Base-by-base conservation (phyloP, 2,329 filamentous ascomycete species). In the Fusarium miscanthi region DNA sequence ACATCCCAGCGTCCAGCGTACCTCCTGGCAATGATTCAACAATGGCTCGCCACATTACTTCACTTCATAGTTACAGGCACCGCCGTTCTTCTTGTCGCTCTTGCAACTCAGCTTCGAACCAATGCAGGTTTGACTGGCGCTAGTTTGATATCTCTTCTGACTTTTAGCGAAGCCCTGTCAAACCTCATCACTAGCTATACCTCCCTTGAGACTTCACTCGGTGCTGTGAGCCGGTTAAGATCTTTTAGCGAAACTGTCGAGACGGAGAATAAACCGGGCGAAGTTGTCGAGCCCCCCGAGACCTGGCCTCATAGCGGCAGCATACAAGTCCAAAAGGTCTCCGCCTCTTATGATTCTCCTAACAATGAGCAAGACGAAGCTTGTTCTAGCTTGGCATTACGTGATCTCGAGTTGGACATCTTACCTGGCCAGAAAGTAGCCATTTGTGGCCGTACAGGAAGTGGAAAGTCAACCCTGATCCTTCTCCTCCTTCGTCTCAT, bases 1-100 rank as follows among this genome's bases (percentile, higher is more conserved):
- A 81, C 78, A 4, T 89, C 87, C 0, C 89, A 91, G 65, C 79
- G 84, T 12, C 89, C 89, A 3, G 86, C 85, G 6, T 91, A 91
- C 72, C 82, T 90, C 1, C 81, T 91, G 4, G 84, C 83, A 46
- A 86, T 86, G 74, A 85, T 90, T 35, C 89, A 91, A 75, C 84
- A 85, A 43, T 91, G 89, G 88, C 82, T 91, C 1, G 82, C 77
- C 0, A 81, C 90, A 2, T 83, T 85, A 0, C 79, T 91, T 4
- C 82, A 87, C 53, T 69, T 88, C 7, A 74, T 88, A 1, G 85
- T 89, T 1, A 84, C 85, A 0, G 80, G 80, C 3, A 79, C 89
- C 19, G 86, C 86, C 1, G 79, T 85, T 3, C 66, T 86, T 4
- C 76, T 90, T 0, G 83, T 89, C 4, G 53, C 70, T 3, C 78